Base-by-base conservation (phyloP, 2,329 filamentous ascomycete species). In the Cytospora schulzeri region DNA sequence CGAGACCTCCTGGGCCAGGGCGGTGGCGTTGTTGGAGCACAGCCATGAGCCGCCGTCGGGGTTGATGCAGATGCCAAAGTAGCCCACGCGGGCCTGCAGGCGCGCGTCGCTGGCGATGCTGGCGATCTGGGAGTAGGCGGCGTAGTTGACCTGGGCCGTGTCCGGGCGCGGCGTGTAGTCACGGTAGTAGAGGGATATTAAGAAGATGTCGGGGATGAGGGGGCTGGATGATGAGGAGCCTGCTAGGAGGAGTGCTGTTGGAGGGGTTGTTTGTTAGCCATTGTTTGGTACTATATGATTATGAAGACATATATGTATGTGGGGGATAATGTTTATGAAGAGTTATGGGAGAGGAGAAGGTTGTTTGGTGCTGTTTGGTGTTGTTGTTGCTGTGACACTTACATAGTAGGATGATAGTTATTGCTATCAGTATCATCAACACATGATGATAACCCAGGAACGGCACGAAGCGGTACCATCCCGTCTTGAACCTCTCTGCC, bases 141-240 rank as follows among this genome's bases (percentile, higher is more conserved):
- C 91, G 67, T 96, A 96, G 76, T 97, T 89, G 70, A 97, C 93
- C 79, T 98, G 94, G 12, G 94, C 85, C 6, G 92, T 91, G 71
- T 91, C 88, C 70, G 94, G 94, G 31, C 85, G 82, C 3, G 95
- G 91, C 24, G 88, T 87, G 79, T 97, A 97, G 68, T 86, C 83
- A 76, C 96, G 82, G 81, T 97, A 99, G 86, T 96, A 98, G 73
- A 99, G 87, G n/a, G 93, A 97, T 69, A 99, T 91, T 70, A 99
- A 88, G 84, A 97, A 99, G 78, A 99, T 98, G 74, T 89, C 88
- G 29, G 95, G 95, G 71, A 99, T 97, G 62, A 96, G 82, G 2
- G 94, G 95, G 59, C 94, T 97, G 50, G 94, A 97, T 12, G 94
- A 98, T 5, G 95, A 98, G 79, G 95, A 99, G 72, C 95, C 95